Evolutionary conservation across 139 green algal genomes (phyloP).

Genomic region (Picochlorum sp.): DNA sequence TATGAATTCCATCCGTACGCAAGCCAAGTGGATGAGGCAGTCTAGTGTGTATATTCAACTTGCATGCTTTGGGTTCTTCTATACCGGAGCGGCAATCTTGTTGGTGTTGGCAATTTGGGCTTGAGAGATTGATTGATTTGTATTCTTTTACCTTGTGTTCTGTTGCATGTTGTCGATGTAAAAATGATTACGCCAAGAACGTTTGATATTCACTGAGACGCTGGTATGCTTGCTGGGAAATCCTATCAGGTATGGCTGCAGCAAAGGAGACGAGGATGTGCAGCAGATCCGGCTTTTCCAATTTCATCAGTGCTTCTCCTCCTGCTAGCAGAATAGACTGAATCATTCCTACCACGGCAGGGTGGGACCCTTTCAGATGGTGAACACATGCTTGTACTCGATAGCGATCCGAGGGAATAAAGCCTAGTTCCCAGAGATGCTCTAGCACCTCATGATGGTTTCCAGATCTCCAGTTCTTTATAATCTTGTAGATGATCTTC

Average conservation of each 20-base stretch:
- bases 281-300: constrained; percentile 18
- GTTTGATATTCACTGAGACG: constrained; percentile 34
- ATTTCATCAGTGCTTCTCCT: constrained; percentile 17
- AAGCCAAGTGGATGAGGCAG: constrained; percentile 3
- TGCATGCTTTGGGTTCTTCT: constrained; percentile 12
- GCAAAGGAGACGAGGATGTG: constrained; percentile 28
- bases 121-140: neutral
- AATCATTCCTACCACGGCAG: constrained; percentile 25
- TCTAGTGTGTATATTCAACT: constrained; percentile 5
- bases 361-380: constrained; percentile 10
- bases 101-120: constrained; percentile 14
- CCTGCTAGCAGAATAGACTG: constrained; percentile 28
- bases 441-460: constrained; percentile 19
- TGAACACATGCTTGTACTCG: constrained; percentile 15
- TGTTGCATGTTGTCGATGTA: constrained; percentile 4
- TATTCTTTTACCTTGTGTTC: neutral
- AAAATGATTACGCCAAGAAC: constrained; percentile 2
- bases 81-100: constrained; percentile 17
- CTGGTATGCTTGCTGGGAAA: constrained; percentile 27
- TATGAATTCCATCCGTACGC: constrained; percentile 6
- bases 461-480: constrained; percentile 5
- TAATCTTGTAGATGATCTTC: neutral
- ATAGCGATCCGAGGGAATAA: constrained; percentile 33
- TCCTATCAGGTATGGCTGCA: constrained; percentile 22
- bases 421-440: constrained; percentile 27